Evolutionary conservation across 768 basidiomycete genomes (phyloP), one percentile per base, ranked within the genome.

Genomic region (Leccinum incarnatum): DNA sequence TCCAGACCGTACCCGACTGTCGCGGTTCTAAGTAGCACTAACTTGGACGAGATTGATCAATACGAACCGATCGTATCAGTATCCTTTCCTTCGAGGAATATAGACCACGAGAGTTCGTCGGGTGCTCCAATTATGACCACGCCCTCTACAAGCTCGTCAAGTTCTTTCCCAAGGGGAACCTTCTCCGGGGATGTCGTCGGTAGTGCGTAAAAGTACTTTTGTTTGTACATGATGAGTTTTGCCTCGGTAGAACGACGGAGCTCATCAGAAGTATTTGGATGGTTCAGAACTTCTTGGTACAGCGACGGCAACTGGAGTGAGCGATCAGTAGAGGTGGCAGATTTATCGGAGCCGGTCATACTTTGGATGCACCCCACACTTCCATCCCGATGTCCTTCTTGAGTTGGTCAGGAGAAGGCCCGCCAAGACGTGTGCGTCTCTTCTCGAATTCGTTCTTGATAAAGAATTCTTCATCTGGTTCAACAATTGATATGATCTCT

Each of bases 31-130:
- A 63, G 52, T 21, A 45, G 45, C 10, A 25, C 36, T 6, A 25
- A 25, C n/a, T 23, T 32, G 30, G 10, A 51, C 4, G 55, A 54
- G 37, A 37, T 12, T 49, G 19, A 61, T 59, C n/a, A 61, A 52
- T 17, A 72, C 83, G 67, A 67, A 93, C 93, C 81, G 8, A 91
- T 77, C 5, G 78, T 78, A 27, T 83, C 84, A 40, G 76, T 80
- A 68, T 98, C 88, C 55, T 77, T 82, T 60, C 84, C 81, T 67
- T 98, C 93, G 47, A 98, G 77, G 60, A 80, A 85, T 4, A 89
- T 71, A 27, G 75, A 78, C 96, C 97, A 99, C 1, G 91, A 93
- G 25, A 87, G 69, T 66, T 92, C 88, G 65, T 97, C 89, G 0
- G 85, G 82, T 9, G 95, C 81, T 15, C 79, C 77, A 19, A 99